These are phyloP conservation scores for Tricholoma hemisulphureum DNA, from an alignment of 768 basidiomycete genomes.

Conservation along the genomic window DNA sequence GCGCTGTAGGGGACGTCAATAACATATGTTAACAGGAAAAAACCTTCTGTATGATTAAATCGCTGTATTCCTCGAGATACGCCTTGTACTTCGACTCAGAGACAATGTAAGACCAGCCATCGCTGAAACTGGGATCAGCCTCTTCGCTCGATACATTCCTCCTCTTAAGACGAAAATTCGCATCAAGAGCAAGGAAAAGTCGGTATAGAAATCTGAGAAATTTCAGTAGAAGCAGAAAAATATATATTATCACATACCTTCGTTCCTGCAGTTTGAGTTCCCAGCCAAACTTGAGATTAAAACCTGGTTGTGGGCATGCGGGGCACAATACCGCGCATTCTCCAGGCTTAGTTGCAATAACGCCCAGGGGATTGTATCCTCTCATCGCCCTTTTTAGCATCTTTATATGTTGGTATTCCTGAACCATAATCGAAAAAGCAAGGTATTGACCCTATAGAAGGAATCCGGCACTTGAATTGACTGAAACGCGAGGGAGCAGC, in stretches of 20 bases:
- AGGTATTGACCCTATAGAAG: constrained; percentile 14
- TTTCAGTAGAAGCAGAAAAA: background rate
- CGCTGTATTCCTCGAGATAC: constrained; percentile 6
- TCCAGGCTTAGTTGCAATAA: constrained; percentile 15
- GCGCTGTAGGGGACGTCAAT: constrained; percentile 15
- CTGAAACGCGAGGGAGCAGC: background rate
- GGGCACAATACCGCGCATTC: constrained; percentile 23
- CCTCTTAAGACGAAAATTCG: too few species aligned
- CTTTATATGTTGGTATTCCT: constrained; percentile 22
- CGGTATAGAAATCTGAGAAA: background rate
- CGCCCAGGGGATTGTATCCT: constrained; percentile 17
- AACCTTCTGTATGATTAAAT: constrained; percentile 5
- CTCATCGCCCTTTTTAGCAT: constrained; percentile 21
- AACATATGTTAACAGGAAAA: background rate
- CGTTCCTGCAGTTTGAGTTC: constrained; percentile 9
- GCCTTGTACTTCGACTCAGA: constrained; percentile 8
- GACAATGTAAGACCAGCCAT: constrained; percentile 14
- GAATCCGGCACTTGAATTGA: background rate
- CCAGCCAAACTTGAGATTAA: constrained; percentile 26
- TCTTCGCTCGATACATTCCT: too few species aligned
- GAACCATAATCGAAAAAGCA: constrained; percentile 11
- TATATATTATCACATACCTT: constrained; percentile 6
- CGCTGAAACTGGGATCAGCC: too few species aligned
- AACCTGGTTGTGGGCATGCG: constrained; percentile 22
- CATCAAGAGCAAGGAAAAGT: too few species aligned